Base-by-base conservation (phyloP, 768 basidiomycete species). In the Tricholoma matsutake region DNA sequence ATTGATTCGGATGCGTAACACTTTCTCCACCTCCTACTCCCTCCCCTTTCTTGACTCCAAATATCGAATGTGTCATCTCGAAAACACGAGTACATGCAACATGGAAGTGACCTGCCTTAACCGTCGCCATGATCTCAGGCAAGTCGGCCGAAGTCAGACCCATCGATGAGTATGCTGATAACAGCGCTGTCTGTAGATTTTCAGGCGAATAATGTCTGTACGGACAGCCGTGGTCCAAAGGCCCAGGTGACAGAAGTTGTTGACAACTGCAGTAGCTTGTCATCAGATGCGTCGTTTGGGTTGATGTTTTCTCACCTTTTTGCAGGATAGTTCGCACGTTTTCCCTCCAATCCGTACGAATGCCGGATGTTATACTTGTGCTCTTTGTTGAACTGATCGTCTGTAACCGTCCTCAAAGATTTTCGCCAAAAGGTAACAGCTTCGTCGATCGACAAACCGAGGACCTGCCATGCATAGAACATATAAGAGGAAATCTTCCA, bases 301-400 rank as follows among this genome's bases (percentile, higher is more conserved):
- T 16, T 52, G 28, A 60, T 11, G 37, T 2, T 43, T 7, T 67
- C 79, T 49, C 61, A 92, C 96, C 84, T 96, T 76, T 89, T 93
- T 0, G 97, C 94, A 1, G 92, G 83, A 72, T 99, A 99, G 69
- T 98, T 98, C 41, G 89, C 91, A 47, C 96, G 85, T 73, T 90
- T 93, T 9, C 97, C 97, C 71, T 98, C 97, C 56, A 97, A 76
- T 37, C 97, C 97, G 68, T 88, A 99, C 4, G 87, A 88, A 72
- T 99, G 97, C 49, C 96, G 88, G 67, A 99, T 95, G 65, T 98
- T 99, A 73, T 99, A 99, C 67, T 86, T 89, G 81, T 98, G 89
- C 71, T 97, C 92, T 71, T 98, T 99, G 79, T 96, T 96, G 76
- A 98, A 99, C 72, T 94, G 89, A 76, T 98, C 94, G 61, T 98